Base-by-base conservation (phyloP, 305 asterid genomes). In the Andrographis paniculata region DNA sequence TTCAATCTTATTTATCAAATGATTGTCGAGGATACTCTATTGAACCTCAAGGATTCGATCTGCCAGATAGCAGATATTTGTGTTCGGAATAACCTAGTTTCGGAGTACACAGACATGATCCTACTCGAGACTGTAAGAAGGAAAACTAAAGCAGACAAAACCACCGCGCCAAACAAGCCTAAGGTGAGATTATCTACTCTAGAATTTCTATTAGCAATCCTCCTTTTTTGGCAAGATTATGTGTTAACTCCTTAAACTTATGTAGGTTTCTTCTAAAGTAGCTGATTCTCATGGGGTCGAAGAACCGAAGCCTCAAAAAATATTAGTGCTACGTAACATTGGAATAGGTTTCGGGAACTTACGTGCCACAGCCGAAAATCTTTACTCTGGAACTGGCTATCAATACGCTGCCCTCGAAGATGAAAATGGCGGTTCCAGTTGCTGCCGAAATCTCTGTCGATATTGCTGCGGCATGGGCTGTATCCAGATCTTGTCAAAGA, bases 391-490 rank as follows among this genome's bases (percentile, higher is more conserved):
- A 33, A 41, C 45, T 48, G 2, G 77, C 62, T 12, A 43, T 42
- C 10, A 73, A 51, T n/a, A n/a, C n/a, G 38, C 62, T 58, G 15
- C 68, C 67, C 0, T 79, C 2, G 96, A 83, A 42, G 42, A 71
- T 7, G 48, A 78, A 14, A 69, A 61, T 72, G 92, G 84, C 10
- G 75, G 85, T 55, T 78, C 89, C 1, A 62, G 64, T 58, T 86
- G 94, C 60, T 91, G 94, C n/a, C 92, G 84, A 39, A 70, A 57
- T 53, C 60, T 79, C 31, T 86, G 84, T 50, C 37, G 42, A 17
- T 59, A 61, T 44, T 86, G 94, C 74, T 86, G 99, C 50, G 75
- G 99, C 76, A 67, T 72, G 84, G 80, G 95, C 78, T 80, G 94
- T 33, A 72, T 86, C 36, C 73, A 59, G 11, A 30, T 53, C 0